Base-by-base conservation (phyloP, 306 rosid genomes). In the Quercus robur region DNA sequence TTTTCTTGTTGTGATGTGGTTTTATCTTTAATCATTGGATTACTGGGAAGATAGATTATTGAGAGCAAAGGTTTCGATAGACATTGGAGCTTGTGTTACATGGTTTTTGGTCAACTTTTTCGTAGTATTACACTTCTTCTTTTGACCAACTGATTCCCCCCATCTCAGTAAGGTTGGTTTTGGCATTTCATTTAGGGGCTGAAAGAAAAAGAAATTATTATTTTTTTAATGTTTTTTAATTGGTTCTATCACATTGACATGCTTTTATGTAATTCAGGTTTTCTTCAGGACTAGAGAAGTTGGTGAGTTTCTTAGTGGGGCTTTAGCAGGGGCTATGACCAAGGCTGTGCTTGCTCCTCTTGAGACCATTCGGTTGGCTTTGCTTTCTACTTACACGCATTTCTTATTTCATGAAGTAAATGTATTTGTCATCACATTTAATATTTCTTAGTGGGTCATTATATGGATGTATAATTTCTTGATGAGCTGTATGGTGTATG, bases 21-120 rank as follows among this genome's bases (percentile, higher is more conserved):
- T 75, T 85, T 86, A 57, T 28, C 67, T 79, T 76, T 70, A 80
- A 71, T 58, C 63, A 67, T 71, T 83, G 89, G 88, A 95, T 98
- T 89, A 91, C 83, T 93, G 99, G 99, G 98, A 95, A 77, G 98
- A 95, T 84, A 91, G 99, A 85, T 76, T 95, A 76, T 82, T 92
- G 77, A 93, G 91, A 90, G 99, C 97, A 61, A 95, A 89, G 86
- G 96, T 98, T 7, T 79, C 25, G 25, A 25, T 25, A 25, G n/a
- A 64, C 8, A 64, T 30, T 64, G 15, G 7, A 19, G 41, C 20
- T 63, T 28, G 41, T 14, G 70, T 63, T 28, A 63, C 70, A n/a
- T n/a, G 28, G 23, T 19, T 57, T 17, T 57, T 18, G 44, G 44
- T 38, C 44, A 6, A 20, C 23, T 7, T n/a, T 57, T 57, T 57